Evolutionary conservation across 2,329 filamentous ascomycete genomes (phyloP).

Genomic region (Cytospora piceae): DNA sequence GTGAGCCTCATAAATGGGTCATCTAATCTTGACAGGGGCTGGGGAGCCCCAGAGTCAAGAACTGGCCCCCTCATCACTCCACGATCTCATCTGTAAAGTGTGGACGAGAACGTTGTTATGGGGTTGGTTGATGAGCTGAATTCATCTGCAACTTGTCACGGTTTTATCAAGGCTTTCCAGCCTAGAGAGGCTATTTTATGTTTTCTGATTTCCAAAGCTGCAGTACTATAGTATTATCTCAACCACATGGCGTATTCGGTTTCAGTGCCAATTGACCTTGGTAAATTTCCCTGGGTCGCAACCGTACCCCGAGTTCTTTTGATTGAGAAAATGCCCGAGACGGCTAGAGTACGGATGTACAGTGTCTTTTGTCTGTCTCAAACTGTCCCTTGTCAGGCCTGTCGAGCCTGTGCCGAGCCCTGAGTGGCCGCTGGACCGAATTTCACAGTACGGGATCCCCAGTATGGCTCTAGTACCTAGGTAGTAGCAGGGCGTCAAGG

Average conservation of each 20-base stretch:
- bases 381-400: not conserved
- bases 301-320: not conserved
- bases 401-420: not conserved
- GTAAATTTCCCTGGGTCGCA: not conserved
- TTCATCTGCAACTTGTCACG: not conserved
- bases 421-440: not conserved
- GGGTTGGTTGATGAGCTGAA: not conserved
- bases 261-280: slow-evolving; percentile 3
- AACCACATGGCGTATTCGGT: slow-evolving; percentile 19
- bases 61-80: slow-evolving; percentile 20
- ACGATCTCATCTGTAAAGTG: slow-evolving; percentile 23
- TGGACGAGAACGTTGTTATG: not conserved
- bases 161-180: not conserved
- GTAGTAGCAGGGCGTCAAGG: not conserved
- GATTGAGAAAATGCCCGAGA: not conserved
- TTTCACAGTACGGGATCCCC: slow-evolving; percentile 1
- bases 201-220: slow-evolving; percentile 16
- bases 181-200: not conserved
- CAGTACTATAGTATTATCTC: slow-evolving; percentile 3
- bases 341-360: not conserved
- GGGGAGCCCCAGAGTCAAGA: slow-evolving; percentile 19
- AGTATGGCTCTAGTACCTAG: not conserved
- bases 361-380: not conserved
- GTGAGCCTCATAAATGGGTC: slow-evolving; percentile 20
- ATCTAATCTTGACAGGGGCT: slow-evolving; percentile 18